Evolutionary conservation across 2,329 filamentous ascomycete species (phyloP), one percentile per base, ranked within the genome.

Genomic region (Diaporthe australafricana): DNA sequence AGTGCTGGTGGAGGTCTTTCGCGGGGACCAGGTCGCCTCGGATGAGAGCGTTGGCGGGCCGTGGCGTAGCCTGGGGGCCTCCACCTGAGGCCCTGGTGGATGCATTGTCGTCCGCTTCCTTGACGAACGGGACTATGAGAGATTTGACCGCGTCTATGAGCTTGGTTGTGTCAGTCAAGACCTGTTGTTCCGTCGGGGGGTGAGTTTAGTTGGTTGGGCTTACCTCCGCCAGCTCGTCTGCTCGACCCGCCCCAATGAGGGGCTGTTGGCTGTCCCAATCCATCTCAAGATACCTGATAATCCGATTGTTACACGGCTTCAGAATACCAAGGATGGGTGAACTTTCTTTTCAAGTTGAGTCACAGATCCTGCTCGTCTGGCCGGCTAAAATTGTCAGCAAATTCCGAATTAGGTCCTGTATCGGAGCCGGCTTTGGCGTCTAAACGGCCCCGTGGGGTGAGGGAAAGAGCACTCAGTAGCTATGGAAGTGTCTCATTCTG

Each of bases 81-180:
- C 90, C 91, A 35, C 72, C 72, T 0, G 86, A 83, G 66, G 82
- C 85, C 75, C 87, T 90, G 48, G 83, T 85, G 8, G 82, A 79
- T 2, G 86, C 84, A 25, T 90, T 88, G 70, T 91, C 86, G 81
- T 95, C 93, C 50, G 93, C 92, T n/a, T 87, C 84, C 73, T 84
- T 87, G 76, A 96, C 90, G 80, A 93, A 95, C 0, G 91, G 91
- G 25, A 94, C 83, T 71, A 95, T 88, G 69, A 94, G 85, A 11
- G 86, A 83, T 81, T 92, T 89, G 62, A 95, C 88, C 4, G 92
- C 88, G 70, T 88, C 85, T 62, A 95, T 87, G 57, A 95, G 87
- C 93, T 95, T 52, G 16, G 17, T 11, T 56, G 50, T 30, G 74
- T 74, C 40, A 72, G 74, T 55, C 27, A 70, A 40, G 9, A 3